A percentile compares a stretch with the other conserved stretches of the same genome.
Conservation (phyloP, 257 asterid species). For the Voacanga thouarsii region DNA sequence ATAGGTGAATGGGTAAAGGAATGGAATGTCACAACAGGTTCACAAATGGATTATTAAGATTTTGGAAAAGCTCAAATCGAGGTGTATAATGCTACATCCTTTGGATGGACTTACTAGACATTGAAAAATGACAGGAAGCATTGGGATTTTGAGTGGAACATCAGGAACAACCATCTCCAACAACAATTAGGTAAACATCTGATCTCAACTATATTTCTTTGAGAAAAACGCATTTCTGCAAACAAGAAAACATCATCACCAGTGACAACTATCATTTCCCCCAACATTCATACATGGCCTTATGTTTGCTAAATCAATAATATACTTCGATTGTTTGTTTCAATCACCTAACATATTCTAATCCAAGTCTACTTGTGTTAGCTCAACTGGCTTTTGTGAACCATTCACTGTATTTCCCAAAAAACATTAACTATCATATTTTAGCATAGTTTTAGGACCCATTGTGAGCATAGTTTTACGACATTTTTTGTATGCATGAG, state of each 20-base stretch:
- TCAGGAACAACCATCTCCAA: conserved; percentile 56
- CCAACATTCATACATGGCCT: neutral
- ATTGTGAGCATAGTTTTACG: no score
- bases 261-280: neutral
- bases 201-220: conserved; percentile 1
- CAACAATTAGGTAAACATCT: conserved; percentile 42
- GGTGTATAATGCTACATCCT: conserved; percentile 61
- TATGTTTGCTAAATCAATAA: no score
- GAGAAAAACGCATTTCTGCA: neutral
- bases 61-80: conserved; percentile 71
- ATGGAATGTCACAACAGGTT: conserved; percentile 56
- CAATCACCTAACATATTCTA: no score
- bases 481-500: no score
- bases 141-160: conserved; percentile 88
- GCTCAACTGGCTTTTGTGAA: no score
- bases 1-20: no score
- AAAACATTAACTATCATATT: no score
- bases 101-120: conserved; percentile 85
- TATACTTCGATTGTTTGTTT: no score
- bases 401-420: no score
- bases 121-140: conserved; percentile 59
- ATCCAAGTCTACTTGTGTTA: no score
- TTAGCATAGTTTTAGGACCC: no score
- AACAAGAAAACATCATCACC: neutral
- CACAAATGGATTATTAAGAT: conserved; percentile 56